These are phyloP conservation scores for Arthrobotrys sphaeroides DNA, from an alignment of 2,329 filamentous ascomycete species.

Conservation along the genomic window DNA sequence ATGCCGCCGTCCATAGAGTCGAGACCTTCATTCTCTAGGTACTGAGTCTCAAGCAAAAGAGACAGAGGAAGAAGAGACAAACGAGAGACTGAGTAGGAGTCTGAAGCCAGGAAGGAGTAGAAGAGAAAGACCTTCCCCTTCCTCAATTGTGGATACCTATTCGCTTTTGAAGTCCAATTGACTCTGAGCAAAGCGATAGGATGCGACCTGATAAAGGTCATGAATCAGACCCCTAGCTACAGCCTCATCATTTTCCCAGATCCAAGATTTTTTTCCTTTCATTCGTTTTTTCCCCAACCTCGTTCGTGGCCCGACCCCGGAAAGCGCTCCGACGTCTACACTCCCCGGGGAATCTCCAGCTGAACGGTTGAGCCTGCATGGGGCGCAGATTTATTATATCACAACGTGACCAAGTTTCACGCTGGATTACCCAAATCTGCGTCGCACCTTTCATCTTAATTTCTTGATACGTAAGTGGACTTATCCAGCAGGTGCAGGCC, in stretches of 20 bases:
- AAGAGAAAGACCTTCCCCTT: constrained; percentile 36
- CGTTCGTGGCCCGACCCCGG: constrained; percentile 1
- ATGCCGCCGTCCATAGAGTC: constrained; percentile 36
- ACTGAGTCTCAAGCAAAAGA: constrained; percentile 28
- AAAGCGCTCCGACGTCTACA: neutral
- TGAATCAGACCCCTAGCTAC: constrained; percentile 23
- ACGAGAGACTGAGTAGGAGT: constrained; percentile 54
- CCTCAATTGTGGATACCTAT: constrained; percentile 34
- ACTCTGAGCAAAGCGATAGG: constrained; percentile 3
- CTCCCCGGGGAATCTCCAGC: constrained; percentile 12
- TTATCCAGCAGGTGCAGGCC: constrained; percentile 33
- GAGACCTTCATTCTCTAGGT: constrained; percentile 48
- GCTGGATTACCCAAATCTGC: constrained; percentile 27
- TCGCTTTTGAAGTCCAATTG: constrained; percentile 46
- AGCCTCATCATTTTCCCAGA: constrained; percentile 6
- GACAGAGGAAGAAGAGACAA: constrained; percentile 42
- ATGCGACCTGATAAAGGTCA: constrained; percentile 16
- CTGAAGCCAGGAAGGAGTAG: constrained; percentile 31
- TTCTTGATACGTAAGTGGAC: constrained; percentile 33
- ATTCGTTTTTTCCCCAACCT: constrained; percentile 13
- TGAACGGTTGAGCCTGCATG: neutral
- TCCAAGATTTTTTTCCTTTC: constrained; percentile 29
- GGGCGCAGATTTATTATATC: constrained; percentile 27
- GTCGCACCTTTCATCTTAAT: constrained; percentile 42
- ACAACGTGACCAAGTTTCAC: constrained; percentile 45